These are phyloP conservation scores for Beauveria asiatica DNA, from an alignment of 2,329 filamentous ascomycete genomes.

Conservation along the genomic window DNA sequence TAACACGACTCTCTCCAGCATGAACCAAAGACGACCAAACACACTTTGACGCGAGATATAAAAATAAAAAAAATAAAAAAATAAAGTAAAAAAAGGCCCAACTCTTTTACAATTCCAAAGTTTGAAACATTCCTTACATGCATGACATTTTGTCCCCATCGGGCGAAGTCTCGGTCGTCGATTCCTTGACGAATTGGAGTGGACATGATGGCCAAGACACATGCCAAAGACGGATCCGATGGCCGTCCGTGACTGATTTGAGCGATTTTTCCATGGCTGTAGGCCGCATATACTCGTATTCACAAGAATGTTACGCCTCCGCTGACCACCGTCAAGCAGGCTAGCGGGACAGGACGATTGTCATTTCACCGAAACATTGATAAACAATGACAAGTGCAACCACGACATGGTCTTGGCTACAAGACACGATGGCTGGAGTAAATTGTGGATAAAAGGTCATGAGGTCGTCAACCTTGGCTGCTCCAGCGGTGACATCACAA, in stretches of 20 bases:
- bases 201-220: not conserved
- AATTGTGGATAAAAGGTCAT: conserved; percentile 35
- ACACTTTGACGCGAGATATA: no score
- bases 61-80: no score
- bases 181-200: not conserved
- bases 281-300: conserved; percentile 22
- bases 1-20: not conserved
- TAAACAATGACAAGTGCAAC: conserved; percentile 31
- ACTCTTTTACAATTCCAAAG: not conserved
- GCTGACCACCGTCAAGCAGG: conserved; percentile 21
- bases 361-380: conserved; percentile 30
- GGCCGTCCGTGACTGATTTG: conserved; percentile 25
- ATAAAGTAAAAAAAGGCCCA: no score
- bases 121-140: not conserved
- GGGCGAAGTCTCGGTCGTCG: not conserved
- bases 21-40: not conserved
- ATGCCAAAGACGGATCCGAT: conserved; percentile 17
- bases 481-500: conserved; percentile 27
- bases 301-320: no score
- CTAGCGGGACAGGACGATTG: conserved; percentile 32
- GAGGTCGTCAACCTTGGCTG: conserved; percentile 36
- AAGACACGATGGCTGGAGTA: conserved; percentile 31
- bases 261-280: conserved; percentile 34
- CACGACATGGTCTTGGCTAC: conserved; percentile 44
- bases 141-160: not conserved